These are phyloP conservation scores for Gaeumannomyces tritici DNA, from an alignment of 2,329 filamentous ascomycete species.

Conservation along the genomic window DNA sequence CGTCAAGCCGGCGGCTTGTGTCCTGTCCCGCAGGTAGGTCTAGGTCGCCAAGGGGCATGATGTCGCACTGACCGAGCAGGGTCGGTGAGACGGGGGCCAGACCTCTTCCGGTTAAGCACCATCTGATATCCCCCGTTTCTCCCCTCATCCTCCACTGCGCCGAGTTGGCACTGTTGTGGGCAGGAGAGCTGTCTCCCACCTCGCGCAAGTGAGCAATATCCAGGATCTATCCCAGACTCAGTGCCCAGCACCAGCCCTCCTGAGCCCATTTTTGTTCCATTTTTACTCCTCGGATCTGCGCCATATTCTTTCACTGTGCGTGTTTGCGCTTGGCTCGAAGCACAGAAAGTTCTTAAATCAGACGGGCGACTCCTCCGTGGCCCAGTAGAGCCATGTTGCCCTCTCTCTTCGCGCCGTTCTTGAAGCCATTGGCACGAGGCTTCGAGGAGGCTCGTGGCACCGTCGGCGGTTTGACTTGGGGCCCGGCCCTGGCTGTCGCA, in stretches of 20 bases:
- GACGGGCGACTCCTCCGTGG: neutral
- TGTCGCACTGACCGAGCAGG: neutral
- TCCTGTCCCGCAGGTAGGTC: neutral
- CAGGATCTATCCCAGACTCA: neutral
- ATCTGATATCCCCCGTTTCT: neutral
- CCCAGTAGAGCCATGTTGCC: neutral
- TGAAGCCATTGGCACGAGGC: slow-evolving; percentile 26
- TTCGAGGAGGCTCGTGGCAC: slow-evolving; percentile 29
- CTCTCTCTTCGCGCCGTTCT: slow-evolving; percentile 21
- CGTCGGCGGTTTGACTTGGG: slow-evolving; percentile 36
- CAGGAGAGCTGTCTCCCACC: neutral
- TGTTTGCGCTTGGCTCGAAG: neutral
- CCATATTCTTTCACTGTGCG: neutral
- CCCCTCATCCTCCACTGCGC: neutral
- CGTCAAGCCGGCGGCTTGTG: neutral
- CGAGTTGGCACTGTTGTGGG: neutral
- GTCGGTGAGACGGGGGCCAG: neutral
- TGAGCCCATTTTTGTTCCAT: neutral
- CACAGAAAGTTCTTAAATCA: neutral
- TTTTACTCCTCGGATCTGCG: no score
- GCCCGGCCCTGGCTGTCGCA: slow-evolving; percentile 34
- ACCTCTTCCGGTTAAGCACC: neutral
- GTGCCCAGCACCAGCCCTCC: neutral
- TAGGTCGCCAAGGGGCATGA: neutral
- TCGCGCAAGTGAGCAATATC: neutral